Conservation (phyloP, 2,329 filamentous ascomycete genomes). For the Colletotrichum incanum region DNA sequence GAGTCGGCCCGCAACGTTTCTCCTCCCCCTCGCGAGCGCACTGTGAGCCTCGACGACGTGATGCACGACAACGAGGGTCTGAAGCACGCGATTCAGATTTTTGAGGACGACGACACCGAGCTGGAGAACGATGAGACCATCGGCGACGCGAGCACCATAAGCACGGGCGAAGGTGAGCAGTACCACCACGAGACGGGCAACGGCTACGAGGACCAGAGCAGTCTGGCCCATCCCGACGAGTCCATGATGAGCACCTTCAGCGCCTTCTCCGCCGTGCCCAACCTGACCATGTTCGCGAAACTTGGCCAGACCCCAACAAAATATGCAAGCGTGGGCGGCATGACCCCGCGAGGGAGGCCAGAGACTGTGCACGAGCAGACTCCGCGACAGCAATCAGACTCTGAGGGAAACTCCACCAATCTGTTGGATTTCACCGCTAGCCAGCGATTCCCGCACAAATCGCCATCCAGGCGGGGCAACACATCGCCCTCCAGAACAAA, state of each 20-base stretch:
- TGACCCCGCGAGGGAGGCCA: slow-evolving; percentile 56
- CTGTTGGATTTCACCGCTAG: slow-evolving; percentile 93
- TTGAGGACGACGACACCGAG: slow-evolving; percentile 66
- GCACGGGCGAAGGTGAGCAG: slow-evolving; percentile 42
- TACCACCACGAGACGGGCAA: slow-evolving; percentile 46
- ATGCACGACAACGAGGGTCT: slow-evolving; percentile 70
- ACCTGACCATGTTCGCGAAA: slow-evolving; percentile 86
- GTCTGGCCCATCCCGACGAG: slow-evolving; percentile 73
- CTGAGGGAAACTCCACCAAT: slow-evolving; percentile 76
- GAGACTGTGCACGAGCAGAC: slow-evolving; percentile 56
- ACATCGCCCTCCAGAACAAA: slow-evolving; percentile 38
- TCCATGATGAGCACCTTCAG: slow-evolving; percentile 88
- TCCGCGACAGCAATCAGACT: slow-evolving; percentile 60
- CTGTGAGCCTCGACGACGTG: slow-evolving; percentile 67
- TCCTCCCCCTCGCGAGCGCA: slow-evolving; percentile 50
- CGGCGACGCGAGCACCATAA: slow-evolving; percentile 43
- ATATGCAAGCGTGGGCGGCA: slow-evolving; percentile 57
- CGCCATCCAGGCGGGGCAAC: slow-evolving; percentile 60
- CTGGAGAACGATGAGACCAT: slow-evolving; percentile 33
- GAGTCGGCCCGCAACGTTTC: slow-evolving; percentile 42
- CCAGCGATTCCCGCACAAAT: slow-evolving; percentile 63
- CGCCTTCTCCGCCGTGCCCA: slow-evolving; percentile 89
- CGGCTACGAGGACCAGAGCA: slow-evolving; percentile 53
- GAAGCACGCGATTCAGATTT: slow-evolving; percentile 73
- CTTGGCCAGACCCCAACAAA: slow-evolving; percentile 78